phyloP scores from a whole-genome alignment of 2,329 filamentous ascomycete genomes.

The Pyrenophora graminea region DNA sequence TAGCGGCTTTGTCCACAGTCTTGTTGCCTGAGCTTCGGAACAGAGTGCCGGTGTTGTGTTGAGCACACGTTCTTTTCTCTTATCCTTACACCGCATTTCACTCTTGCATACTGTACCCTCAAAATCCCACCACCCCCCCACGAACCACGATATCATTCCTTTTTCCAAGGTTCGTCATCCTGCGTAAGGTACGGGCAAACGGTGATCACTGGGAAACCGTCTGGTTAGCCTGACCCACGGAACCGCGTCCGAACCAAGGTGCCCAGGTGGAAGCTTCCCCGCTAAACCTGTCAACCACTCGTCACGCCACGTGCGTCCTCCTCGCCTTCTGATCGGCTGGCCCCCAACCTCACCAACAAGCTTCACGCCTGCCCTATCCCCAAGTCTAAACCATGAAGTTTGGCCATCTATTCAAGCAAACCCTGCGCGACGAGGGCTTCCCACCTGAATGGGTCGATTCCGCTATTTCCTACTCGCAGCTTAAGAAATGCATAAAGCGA shows the following conservation, averaged over 20 bases:
- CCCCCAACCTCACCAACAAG: conserved; percentile 12
- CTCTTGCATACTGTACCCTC: neutral
- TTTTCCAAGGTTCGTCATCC: neutral
- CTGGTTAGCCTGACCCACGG: conserved; percentile 10
- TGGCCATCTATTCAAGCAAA: conserved; percentile 74
- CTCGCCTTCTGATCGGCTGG: conserved; percentile 28
- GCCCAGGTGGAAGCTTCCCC: conserved; percentile 8
- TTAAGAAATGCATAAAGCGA: conserved; percentile 88
- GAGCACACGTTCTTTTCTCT: neutral
- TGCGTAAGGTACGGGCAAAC: conserved; percentile 1
- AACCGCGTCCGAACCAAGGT: conserved; percentile 11
- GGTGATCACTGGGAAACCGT: conserved; percentile 1
- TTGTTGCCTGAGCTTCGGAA: conserved; percentile 12
- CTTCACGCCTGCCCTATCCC: neutral
- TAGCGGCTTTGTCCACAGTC: conserved; percentile 6
- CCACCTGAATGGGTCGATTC: conserved; percentile 71
- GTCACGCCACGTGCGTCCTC: conserved; percentile 35
- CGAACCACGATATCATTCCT: neutral
- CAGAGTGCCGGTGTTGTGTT: conserved; percentile 7
- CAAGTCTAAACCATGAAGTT: conserved; percentile 72
- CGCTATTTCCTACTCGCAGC: conserved; percentile 79
- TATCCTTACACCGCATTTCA: too few relatives aligned
- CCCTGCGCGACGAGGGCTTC: conserved; percentile 72
- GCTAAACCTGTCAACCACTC: conserved; percentile 13
- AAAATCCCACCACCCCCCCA: neutral